Conservation (phyloP, 2,329 filamentous ascomycete species). For the Cryphonectria parasitica region DNA sequence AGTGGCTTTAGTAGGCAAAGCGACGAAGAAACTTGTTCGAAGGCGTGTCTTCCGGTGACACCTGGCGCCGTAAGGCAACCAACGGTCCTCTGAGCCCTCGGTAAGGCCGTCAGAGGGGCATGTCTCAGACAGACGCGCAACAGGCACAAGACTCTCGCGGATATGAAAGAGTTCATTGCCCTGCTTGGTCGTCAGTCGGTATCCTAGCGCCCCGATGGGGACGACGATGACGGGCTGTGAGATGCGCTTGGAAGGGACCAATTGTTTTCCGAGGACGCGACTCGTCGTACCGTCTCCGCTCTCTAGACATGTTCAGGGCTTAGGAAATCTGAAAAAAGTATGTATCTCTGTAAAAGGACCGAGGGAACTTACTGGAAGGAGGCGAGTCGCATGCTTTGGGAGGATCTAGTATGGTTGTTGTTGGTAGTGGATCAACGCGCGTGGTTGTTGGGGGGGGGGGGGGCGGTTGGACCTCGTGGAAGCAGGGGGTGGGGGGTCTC, state of each 20-base stretch:
- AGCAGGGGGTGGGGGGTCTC: background rate
- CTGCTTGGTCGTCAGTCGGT: background rate
- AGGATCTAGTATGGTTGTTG: background rate
- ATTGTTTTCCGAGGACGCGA: background rate
- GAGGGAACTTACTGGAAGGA: background rate
- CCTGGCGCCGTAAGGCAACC: background rate
- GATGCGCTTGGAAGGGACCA: background rate
- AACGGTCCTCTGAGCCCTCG: too few relatives aligned
- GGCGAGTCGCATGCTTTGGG: background rate
- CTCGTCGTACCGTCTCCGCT: background rate
- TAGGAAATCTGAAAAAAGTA: background rate
- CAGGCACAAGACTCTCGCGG: background rate
- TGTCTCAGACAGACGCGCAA: background rate
- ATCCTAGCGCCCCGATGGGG: background rate
- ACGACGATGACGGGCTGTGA: background rate
- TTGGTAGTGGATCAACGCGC: background rate
- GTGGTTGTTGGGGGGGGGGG: background rate
- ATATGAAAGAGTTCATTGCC: background rate
- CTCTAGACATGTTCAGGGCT: background rate
- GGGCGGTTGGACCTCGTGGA: background rate
- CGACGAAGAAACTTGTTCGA: background rate
- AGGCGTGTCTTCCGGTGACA: background rate
- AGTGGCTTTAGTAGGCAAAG: too few relatives aligned
- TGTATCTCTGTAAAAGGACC: background rate
- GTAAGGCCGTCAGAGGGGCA: too few relatives aligned